Percentiles rank a stretch among this genome's conserved stretches.
These are phyloP conservation scores for Myxozyma udenii DNA, from an alignment of 805 yeast genomes.

Conservation along the genomic window DNA sequence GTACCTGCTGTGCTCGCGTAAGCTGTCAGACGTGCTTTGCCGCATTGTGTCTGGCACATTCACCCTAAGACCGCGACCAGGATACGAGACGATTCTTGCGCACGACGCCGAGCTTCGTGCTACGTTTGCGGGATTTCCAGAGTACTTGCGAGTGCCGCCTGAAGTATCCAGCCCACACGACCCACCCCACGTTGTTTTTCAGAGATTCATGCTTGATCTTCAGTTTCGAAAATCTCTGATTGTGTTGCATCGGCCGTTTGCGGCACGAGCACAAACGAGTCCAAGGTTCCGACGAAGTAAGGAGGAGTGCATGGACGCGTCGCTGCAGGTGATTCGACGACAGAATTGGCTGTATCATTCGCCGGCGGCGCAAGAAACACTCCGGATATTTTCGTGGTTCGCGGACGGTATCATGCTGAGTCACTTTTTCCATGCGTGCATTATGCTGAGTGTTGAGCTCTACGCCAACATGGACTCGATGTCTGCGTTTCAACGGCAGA, in stretches of 20 bases:
- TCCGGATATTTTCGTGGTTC: slow-evolving; percentile 21
- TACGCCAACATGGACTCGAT: slow-evolving; percentile 18
- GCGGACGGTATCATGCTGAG: slow-evolving; percentile 23
- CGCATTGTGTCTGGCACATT: slow-evolving; percentile 24
- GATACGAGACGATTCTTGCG: slow-evolving; percentile 28
- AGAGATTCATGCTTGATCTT: slow-evolving; percentile 35
- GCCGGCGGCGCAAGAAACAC: slow-evolving; percentile 17
- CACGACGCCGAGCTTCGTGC: slow-evolving; percentile 33
- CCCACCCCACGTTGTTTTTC: slow-evolving; percentile 34
- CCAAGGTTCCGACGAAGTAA: slow-evolving; percentile 20
- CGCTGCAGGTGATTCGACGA: slow-evolving; percentile 25
- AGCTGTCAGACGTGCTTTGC: slow-evolving; percentile 19
- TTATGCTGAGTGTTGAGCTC: slow-evolving; percentile 27
- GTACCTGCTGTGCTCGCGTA: slow-evolving; percentile 28
- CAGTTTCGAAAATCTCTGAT: slow-evolving; percentile 35
- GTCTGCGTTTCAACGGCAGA: slow-evolving; percentile 19
- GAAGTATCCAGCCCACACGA: slow-evolving; percentile 27
- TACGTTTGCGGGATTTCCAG: slow-evolving; percentile 32
- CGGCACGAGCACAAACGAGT: slow-evolving; percentile 20
- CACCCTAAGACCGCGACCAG: slow-evolving; percentile 23
- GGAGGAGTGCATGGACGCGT: slow-evolving; percentile 28
- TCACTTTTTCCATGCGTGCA: slow-evolving; percentile 28
- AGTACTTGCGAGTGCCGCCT: slow-evolving; percentile 28
- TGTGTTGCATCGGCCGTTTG: slow-evolving; percentile 35
- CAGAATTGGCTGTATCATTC: slow-evolving; percentile 27